Evolutionary conservation across 2,329 filamentous ascomycete genomes (phyloP), one percentile per base, ranked within the genome.

Genomic region (Aspergillus fijiensis): DNA sequence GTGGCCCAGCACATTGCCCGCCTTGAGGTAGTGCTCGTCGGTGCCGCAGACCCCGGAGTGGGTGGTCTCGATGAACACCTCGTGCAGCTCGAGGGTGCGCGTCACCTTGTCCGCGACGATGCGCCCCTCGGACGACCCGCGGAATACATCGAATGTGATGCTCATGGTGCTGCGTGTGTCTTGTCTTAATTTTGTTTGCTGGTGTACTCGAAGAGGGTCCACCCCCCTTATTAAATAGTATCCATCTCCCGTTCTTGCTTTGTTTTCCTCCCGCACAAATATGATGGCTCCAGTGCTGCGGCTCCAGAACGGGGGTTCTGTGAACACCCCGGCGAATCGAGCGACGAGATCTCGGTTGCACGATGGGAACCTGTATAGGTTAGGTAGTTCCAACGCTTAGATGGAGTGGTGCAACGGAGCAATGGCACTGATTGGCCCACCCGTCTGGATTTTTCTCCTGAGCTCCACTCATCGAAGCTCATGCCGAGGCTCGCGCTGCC

Each of bases 1-100:
- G 71, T 85, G 83, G 39, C 82, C 82, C 42, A 85, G 76, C 1
- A 60, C 70, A 25, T 67, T 65, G 29, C 66, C 56, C 9, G 51
- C 31, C 6, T 60, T 49, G 31, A 51, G 45, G 50, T 53, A 69
- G 55, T 65, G 67, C 50, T 61, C 60, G 50, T 69, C 67, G 1
- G 67, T 67, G 21, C 67, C 65, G 47, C 67, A 69, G 29, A 69
- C 45, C n/a, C 67, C 66, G 2, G 65, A 63, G 27, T 66, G 62
- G 1, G 64, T 66, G 29, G 63, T 65, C 35, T 63, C 56, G n/a
- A 68, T 51, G 25, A 67, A 66, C 6, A 66, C 64, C 10, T 65
- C 58, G 21, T 58, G 56, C 1, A 53, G 48, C 12, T 52, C 54
- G 4, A 65, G 60, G 12, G 57, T 42, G 16, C 55, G 51, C 9